Percentiles rank a stretch among this genome's conserved stretches.
Conservation (phyloP, 1,284 basidiomycete genomes). For the Schizophyllum amplum region DNA sequence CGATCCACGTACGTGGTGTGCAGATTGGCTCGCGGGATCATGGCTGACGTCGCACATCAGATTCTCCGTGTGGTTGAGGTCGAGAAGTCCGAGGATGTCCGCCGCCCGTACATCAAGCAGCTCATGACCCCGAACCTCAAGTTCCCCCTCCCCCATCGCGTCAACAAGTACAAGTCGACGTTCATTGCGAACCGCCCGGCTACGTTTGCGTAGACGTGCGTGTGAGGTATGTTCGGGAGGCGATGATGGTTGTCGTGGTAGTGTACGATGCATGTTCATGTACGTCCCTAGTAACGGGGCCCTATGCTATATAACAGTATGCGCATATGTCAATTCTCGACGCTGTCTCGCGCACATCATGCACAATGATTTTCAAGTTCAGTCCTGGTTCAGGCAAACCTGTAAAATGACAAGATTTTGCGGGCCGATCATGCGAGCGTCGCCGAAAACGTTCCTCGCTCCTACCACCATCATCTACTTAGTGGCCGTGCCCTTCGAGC, state of each 20-base stretch:
- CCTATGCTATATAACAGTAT: not conserved
- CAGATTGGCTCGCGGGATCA: not conserved
- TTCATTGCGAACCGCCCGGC: slow-evolving; percentile 67
- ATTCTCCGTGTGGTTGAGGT: slow-evolving; percentile 93
- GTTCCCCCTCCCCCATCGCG: slow-evolving; percentile 97
- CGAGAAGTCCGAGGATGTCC: slow-evolving; percentile 87
- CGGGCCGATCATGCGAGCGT: too few relatives aligned
- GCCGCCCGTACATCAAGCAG: slow-evolving; percentile 97
- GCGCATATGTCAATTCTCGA: too few relatives aligned
- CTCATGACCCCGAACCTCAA: slow-evolving; percentile 85
- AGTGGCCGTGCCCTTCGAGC: not conserved
- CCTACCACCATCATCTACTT: not conserved
- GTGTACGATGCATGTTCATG: not conserved
- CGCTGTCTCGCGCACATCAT: too few relatives aligned
- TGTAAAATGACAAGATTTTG: too few relatives aligned
- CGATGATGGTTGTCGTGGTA: not conserved
- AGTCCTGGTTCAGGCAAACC: too few relatives aligned
- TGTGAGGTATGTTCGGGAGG: not conserved
- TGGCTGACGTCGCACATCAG: slow-evolving; percentile 30
- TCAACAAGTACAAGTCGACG: slow-evolving; percentile 60
- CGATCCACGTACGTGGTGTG: slow-evolving; percentile 73
- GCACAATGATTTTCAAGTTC: too few relatives aligned
- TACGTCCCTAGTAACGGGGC: not conserved
- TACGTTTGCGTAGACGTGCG: slow-evolving; percentile 37
- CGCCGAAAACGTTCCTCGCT: too few relatives aligned